Evolutionary conservation across 306 rosid species (phyloP).

Genomic region (Cucumis melo): DNA sequence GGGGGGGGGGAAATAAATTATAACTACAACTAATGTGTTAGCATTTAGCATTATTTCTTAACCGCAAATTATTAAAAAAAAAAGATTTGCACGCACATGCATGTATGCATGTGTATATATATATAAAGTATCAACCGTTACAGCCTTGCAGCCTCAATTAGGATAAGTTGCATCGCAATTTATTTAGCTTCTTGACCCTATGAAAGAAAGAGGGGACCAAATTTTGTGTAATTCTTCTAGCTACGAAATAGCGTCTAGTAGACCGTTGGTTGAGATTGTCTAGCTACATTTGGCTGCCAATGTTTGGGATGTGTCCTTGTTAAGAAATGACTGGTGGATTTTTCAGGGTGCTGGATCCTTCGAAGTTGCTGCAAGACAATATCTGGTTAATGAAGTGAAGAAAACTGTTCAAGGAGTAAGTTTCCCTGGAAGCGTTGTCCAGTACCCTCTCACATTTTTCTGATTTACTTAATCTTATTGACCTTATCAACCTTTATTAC

Average conservation of each 20-base stretch:
- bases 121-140: background rate
- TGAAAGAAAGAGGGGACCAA: background rate
- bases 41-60: background rate
- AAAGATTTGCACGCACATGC: no score
- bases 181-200: background rate
- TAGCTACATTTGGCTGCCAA: background rate
- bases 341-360: slow-evolving; percentile 93
- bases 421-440: background rate
- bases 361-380: slow-evolving; percentile 93
- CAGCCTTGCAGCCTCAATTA: background rate
- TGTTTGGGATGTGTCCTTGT: background rate
- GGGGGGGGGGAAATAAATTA: background rate
- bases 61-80: background rate
- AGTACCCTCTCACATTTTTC: background rate
- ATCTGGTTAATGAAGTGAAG: slow-evolving; percentile 72
- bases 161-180: background rate
- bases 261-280: background rate
- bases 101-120: no score
- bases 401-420: slow-evolving; percentile 94
- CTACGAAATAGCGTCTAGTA: background rate
- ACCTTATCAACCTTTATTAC: slow-evolving; percentile 30
- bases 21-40: no score
- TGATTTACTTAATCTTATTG: background rate
- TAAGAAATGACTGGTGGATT: background rate
- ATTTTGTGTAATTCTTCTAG: background rate